Percentiles rank a stretch among this genome's conserved stretches.
Evolutionary conservation across 768 basidiomycete genomes (phyloP).

Genomic region (Coprinopsis cinerea): DNA sequence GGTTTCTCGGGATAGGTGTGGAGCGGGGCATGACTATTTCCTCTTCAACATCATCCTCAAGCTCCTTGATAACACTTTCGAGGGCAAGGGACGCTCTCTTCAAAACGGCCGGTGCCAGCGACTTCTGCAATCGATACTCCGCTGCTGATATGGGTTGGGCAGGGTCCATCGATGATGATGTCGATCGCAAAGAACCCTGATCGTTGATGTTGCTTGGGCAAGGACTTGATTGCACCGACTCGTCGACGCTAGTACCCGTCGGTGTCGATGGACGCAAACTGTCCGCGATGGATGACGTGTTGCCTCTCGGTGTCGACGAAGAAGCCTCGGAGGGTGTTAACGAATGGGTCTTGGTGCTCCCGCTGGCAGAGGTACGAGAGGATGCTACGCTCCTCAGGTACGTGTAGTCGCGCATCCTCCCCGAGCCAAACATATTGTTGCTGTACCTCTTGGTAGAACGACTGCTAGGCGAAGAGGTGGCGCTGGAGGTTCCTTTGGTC

Average conservation of each 20-base stretch:
- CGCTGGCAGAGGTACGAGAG: slow-evolving; percentile 28
- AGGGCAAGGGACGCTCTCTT: slow-evolving; percentile 69
- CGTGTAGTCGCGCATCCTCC: slow-evolving; percentile 68
- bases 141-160: slow-evolving; percentile 31
- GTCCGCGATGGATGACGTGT: slow-evolving; percentile 37
- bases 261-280: slow-evolving; percentile 52
- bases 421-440: slow-evolving; percentile 82
- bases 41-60: slow-evolving; percentile 67
- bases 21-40: slow-evolving; percentile 73
- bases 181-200: slow-evolving; percentile 25
- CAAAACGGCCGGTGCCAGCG: slow-evolving; percentile 44
- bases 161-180: slow-evolving; percentile 31
- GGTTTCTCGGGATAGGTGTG: slow-evolving; percentile 39
- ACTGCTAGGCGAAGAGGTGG: slow-evolving; percentile 39
- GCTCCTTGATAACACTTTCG: slow-evolving; percentile 69
- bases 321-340: slow-evolving; percentile 42
- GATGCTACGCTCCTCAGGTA: slow-evolving; percentile 56
- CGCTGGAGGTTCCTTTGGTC: slow-evolving; percentile 33
- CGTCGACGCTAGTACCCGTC: slow-evolving; percentile 35
- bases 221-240: slow-evolving; percentile 36
- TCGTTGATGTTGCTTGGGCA: slow-evolving; percentile 25
- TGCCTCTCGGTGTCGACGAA: slow-evolving; percentile 27
- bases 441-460: slow-evolving; percentile 68
- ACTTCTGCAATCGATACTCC: slow-evolving; percentile 43
- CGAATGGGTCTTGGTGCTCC: slow-evolving; percentile 40